phyloP scores from a whole-genome alignment of 176 grass and related monocot species.

The Ananas comosus region DNA sequence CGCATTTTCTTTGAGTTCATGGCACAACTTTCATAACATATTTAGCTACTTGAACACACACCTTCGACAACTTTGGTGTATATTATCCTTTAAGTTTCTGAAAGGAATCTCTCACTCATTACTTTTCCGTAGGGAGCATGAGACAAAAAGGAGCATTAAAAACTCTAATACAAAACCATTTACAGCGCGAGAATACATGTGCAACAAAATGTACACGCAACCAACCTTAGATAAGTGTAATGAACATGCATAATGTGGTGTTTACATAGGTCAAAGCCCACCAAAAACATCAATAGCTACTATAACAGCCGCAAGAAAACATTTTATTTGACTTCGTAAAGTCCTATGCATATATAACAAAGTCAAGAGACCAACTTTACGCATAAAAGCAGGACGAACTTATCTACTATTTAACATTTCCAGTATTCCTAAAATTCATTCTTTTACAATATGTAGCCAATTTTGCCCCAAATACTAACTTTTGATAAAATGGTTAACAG shows the following conservation, averaged over 20 bases:
- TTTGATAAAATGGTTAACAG: not conserved
- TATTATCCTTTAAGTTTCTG: no score
- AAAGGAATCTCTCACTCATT: no score
- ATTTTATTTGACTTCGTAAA: not conserved
- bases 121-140: no score
- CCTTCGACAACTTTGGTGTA: no score
- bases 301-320: not conserved
- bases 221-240: no score
- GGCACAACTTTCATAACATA: not conserved
- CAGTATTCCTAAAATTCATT: not conserved
- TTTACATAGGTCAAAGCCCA: no score
- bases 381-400: not conserved
- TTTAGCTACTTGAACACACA: not conserved
- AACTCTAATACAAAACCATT: no score
- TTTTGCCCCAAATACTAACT: not conserved
- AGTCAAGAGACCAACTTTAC: not conserved
- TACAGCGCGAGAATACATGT: not conserved
- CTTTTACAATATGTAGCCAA: not conserved
- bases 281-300: not conserved
- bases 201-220: not conserved
- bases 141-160: no score
- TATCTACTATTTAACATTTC: not conserved
- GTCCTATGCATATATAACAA: not conserved
- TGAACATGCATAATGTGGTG: no score
- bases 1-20: not conserved